These are phyloP conservation scores for Cordyceps pruinosa DNA, from an alignment of 2,329 filamentous ascomycete species.

Conservation along the genomic window DNA sequence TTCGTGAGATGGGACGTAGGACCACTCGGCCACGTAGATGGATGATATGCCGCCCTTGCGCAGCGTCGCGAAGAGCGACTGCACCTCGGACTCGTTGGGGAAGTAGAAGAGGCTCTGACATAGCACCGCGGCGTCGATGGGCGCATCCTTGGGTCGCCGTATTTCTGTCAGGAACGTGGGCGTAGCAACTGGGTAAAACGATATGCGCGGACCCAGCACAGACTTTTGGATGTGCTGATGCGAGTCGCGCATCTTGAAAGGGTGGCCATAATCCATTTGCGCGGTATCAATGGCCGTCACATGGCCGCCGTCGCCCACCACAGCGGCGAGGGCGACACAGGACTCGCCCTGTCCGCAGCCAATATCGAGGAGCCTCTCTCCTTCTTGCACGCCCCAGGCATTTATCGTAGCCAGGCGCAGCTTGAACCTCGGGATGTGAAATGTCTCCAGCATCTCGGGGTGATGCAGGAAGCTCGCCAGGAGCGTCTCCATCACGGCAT, in stretches of 20 bases:
- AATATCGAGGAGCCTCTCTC: background rate
- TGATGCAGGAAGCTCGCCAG: background rate
- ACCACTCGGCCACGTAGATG: background rate
- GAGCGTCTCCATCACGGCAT: background rate
- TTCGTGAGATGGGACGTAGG: background rate
- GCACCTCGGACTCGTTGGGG: background rate
- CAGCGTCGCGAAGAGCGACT: background rate
- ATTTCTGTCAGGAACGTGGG: background rate
- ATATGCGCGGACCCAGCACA: background rate
- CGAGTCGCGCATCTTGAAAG: background rate
- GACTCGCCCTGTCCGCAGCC: conserved; percentile 2
- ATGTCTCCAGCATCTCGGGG: background rate
- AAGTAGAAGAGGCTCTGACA: background rate
- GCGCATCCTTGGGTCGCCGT: background rate
- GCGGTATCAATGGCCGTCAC: background rate
- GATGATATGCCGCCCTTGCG: background rate
- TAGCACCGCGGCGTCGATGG: background rate
- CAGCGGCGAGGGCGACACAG: background rate
- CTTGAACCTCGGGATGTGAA: background rate
- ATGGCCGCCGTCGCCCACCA: background rate
- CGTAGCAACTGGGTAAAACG: background rate
- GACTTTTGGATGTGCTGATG: background rate
- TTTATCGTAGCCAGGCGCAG: background rate
- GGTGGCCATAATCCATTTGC: background rate
- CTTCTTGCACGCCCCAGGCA: background rate